Conservation (phyloP, 306 rosid genomes). For the Gleditsia sinensis region DNA sequence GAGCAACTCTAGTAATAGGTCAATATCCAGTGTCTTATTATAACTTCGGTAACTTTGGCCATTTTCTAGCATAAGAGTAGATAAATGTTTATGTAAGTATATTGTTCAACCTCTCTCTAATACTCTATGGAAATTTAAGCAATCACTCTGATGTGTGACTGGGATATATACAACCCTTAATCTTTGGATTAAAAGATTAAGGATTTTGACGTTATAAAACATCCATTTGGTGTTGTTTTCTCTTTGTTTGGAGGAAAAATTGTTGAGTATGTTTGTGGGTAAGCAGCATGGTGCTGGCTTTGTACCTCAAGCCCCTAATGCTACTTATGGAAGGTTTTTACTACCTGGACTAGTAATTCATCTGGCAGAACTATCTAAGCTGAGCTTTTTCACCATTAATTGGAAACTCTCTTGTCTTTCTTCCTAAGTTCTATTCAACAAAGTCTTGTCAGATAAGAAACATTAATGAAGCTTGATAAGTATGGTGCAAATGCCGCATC, state of each 20-base stretch:
- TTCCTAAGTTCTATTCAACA: neutral
- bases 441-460: neutral
- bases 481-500: neutral
- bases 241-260: neutral
- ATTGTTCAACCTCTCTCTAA: neutral
- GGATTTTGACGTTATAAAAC: neutral
- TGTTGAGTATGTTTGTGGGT: neutral
- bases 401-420: too few species aligned
- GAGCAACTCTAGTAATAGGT: neutral
- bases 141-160: neutral
- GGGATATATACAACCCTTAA: neutral
- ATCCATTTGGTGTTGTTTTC: neutral
- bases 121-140: neutral
- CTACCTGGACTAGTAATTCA: too few species aligned
- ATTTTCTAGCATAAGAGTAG: neutral
- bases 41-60: neutral
- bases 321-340: neutral
- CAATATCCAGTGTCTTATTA: neutral
- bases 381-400: neutral
- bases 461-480: neutral
- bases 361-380: too few species aligned
- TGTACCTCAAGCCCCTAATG: neutral
- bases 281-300: neutral
- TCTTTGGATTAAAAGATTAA: neutral
- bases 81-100: neutral